Evolutionary conservation across 805 yeast genomes (phyloP).

Genomic region (Yarrowia keelungensis): DNA sequence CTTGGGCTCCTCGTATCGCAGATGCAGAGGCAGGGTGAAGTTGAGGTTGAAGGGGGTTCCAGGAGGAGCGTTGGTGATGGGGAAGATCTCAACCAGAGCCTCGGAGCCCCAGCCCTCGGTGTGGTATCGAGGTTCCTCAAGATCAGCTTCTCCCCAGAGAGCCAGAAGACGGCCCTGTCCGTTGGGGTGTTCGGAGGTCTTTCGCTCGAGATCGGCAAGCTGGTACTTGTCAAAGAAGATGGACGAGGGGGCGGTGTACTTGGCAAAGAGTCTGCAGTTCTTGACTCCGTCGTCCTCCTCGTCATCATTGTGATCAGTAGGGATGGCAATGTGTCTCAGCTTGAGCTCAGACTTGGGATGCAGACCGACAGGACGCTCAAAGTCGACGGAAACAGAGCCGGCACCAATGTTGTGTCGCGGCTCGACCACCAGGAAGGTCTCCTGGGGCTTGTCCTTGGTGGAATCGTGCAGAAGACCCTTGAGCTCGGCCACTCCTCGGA

Average conservation of each 20-base stretch:
- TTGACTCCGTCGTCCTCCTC: slow-evolving; percentile 15
- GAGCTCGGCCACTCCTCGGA: slow-evolving; percentile 11
- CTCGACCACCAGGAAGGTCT: slow-evolving; percentile 18
- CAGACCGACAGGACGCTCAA: slow-evolving; percentile 35
- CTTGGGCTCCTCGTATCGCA: slow-evolving; percentile 58
- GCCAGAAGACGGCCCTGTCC: slow-evolving; percentile 50
- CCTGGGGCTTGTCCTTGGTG: slow-evolving; percentile 21
- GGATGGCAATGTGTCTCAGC: slow-evolving; percentile 19
- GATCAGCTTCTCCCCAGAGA: slow-evolving; percentile 62
- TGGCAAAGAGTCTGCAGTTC: slow-evolving; percentile 56
- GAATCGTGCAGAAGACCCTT: slow-evolving; percentile 32
- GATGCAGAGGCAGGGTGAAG: slow-evolving; percentile 57
- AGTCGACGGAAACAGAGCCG: slow-evolving; percentile 27
- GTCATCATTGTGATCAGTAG: slow-evolving; percentile 1
- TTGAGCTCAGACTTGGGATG: slow-evolving; percentile 29
- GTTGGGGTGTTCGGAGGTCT: slow-evolving; percentile 43
- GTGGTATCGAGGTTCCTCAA: slow-evolving; percentile 63
- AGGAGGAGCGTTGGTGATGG: slow-evolving; percentile 41
- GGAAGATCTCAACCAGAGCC: slow-evolving; percentile 52
- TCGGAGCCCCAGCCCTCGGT: slow-evolving; percentile 57
- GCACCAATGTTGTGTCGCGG: slow-evolving; percentile 21
- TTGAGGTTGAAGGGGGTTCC: slow-evolving; percentile 40
- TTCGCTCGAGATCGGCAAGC: slow-evolving; percentile 50
- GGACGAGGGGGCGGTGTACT: slow-evolving; percentile 55
- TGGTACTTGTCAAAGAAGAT: slow-evolving; percentile 65